phyloP scores from a whole-genome alignment of 306 rosid species.

The Trifolium fragiferum region DNA sequence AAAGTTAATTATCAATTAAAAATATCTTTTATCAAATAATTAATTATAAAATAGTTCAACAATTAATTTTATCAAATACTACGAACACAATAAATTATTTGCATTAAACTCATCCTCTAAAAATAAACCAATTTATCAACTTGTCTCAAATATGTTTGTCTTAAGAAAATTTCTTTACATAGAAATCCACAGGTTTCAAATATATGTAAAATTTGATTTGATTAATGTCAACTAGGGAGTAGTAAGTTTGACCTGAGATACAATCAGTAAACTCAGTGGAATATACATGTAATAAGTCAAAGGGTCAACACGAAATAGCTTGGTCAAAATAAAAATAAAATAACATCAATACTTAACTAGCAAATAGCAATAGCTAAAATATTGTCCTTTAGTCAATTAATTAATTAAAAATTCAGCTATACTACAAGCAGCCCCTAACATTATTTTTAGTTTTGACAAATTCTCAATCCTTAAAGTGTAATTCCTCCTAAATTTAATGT shows the following conservation, averaged over 20 bases:
- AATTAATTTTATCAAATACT: too few species aligned
- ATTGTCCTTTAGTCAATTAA: background rate
- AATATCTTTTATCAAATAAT: too few species aligned
- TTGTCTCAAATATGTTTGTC: too few species aligned
- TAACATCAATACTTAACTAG: background rate
- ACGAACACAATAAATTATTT: too few species aligned
- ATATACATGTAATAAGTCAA: constrained; percentile 40
- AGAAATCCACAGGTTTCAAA: too few species aligned
- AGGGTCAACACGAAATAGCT: constrained; percentile 29
- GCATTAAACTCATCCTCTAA: too few species aligned
- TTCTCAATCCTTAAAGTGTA: constrained; percentile 32
- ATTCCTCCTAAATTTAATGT: constrained; percentile 43
- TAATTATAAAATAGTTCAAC: too few species aligned
- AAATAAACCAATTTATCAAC: too few species aligned
- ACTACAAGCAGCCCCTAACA: constrained; percentile 40
- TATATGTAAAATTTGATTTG: too few species aligned
- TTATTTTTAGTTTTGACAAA: constrained; percentile 38
- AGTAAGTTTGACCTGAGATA: background rate
- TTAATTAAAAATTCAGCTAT: constrained; percentile 25
- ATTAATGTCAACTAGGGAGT: background rate
- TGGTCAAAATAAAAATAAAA: constrained; percentile 36
- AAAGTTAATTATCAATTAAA: too few species aligned
- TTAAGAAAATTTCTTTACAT: too few species aligned
- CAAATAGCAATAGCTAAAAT: background rate
- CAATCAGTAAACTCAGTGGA: background rate